Evolutionary conservation across 495 filamentous ascomycete genomes (phyloP), one percentile per base, ranked within the genome.

Genomic region (Penicillium crystallinum): DNA sequence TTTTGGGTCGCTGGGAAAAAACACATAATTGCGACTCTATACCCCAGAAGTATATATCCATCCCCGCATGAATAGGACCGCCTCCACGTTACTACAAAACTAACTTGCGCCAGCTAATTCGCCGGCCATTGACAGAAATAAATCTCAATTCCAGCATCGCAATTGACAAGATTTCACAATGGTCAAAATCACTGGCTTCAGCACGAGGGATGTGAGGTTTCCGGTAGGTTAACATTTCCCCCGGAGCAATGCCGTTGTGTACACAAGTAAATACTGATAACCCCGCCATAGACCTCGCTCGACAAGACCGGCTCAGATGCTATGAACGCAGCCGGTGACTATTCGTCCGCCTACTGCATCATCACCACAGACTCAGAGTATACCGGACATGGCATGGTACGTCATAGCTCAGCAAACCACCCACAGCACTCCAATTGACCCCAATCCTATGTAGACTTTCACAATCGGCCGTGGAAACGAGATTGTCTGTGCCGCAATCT

Each of bases 381-480:
- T 66, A 72, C 76, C 12, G 91, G 91, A 41, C 91, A 97, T 63
- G 89, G 90, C 62, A 95, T 96, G 91, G 86, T 92, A 77, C 30
- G 66, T 56, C 22, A 19, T 40, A 23, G 21, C 14, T 17, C 25
- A 43, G 37, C 37, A 12, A 8, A 44, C 19, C 7, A 6, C n/a
- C 18, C 27, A 23, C n/a, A 25, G 21, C 11, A 30, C 6, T 27
- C 23, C 23, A 39, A 25, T 33, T 55, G 46, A 56, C 45, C 23
- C 30, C 35, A 25, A 3, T 9, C 14, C n/a, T 14, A 3, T 21
- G 31, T 53, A 91, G 89, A 96, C 91, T 58, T 97, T 97, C 77
- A 97, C 91, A 31, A 96, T 96, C 59, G 91, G 91, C 66, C 89
- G 91, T 55, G 91, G 91, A 56, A 97, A 96, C 72, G 90, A 96